Base-by-base conservation (phyloP, 805 yeast genomes). In the Schwanniomyces pseudopolymorphus region DNA sequence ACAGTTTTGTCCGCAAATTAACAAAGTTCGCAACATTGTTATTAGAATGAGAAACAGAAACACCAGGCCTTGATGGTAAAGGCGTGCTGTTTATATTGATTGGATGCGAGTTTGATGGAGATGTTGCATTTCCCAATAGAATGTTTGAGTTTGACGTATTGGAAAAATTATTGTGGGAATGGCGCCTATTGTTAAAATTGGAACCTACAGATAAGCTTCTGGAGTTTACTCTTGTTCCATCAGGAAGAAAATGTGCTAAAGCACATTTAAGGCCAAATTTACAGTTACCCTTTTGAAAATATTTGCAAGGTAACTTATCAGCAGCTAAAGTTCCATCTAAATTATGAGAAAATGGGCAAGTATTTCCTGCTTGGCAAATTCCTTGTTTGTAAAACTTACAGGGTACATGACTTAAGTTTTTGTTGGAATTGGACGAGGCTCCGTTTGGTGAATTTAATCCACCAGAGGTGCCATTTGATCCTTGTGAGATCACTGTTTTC, bases 251-350 rank as follows among this genome's bases (percentile, higher is more conserved):
- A 67, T 92, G 99, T 5, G 96, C 96, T 58, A 92, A 78, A 1
- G 97, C 98, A 72, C 99, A 92, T 59, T 90, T 91, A 43, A 81
- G 72, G 3, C 99, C 99, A 66, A 92, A 92, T 68, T 90, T 90
- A 68, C 99, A 92, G 61, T 90, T 89, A n/a, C 98, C 98, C 69
- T 88, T 88, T 59, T 87, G 94, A 65, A 89, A 92, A 67, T 91
- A 92, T 73, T 90, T 91, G 75, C 99, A 92, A 5, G 91, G 89
- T 37, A 77, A 71, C 39, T 75, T 66, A 41, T 78, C 83, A n/a
- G 75, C 75, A 25, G 70, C 71, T 28, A 71, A 67, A n/a, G 75
- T 62, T 4, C 78, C 73, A 45, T 84, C 87, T 43, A 80, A 60
- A 40, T 85, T 76, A 63, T 92, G 99, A 27, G 94, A 84, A 62